Conservation (phyloP, 2,329 filamentous ascomycete genomes). For the Sporothrix euskadiensis region DNA sequence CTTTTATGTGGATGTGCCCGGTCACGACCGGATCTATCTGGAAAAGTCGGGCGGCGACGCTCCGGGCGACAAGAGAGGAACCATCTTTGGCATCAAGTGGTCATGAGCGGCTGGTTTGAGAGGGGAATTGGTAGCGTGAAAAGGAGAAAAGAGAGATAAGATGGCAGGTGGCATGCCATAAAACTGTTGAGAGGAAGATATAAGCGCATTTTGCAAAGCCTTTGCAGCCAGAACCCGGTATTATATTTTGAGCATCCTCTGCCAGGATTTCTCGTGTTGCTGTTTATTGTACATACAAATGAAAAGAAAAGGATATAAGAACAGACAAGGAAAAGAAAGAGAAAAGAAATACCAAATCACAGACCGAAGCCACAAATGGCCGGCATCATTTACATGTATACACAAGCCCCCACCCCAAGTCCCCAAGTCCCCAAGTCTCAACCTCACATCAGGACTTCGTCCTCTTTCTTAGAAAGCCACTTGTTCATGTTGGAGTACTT, state of each 20-base stretch:
- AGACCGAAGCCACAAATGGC: not conserved
- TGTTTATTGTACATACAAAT: constrained; percentile 19
- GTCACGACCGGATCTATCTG: constrained; percentile 64
- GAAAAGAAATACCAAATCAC: not conserved
- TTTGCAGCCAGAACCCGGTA: not conserved
- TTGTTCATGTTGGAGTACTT: constrained; percentile 58
- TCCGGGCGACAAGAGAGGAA: constrained; percentile 44
- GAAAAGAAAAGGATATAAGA: constrained; percentile 4
- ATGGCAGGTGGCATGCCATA: constrained; percentile 8
- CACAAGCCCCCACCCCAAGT: not conserved
- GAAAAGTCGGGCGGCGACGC: constrained; percentile 51
- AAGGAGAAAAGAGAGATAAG: not conserved
- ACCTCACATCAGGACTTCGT: not conserved
- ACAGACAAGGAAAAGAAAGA: not conserved
- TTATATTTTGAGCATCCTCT: not conserved
- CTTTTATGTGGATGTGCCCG: constrained; percentile 76
- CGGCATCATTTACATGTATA: not conserved
- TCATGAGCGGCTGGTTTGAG: constrained; percentile 34
- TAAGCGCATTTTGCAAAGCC: not conserved
- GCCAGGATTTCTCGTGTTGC: not conserved
- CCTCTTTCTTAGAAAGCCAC: constrained; percentile 54
- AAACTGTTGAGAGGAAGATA: constrained; percentile 17
- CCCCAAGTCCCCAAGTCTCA: not conserved
- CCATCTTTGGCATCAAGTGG: constrained; percentile 65
- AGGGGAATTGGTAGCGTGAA: not conserved